Percentiles rank a stretch among this genome's conserved stretches.
Evolutionary conservation across 495 filamentous ascomycete genomes (phyloP).

Genomic region (Usnea hakonensis): DNA sequence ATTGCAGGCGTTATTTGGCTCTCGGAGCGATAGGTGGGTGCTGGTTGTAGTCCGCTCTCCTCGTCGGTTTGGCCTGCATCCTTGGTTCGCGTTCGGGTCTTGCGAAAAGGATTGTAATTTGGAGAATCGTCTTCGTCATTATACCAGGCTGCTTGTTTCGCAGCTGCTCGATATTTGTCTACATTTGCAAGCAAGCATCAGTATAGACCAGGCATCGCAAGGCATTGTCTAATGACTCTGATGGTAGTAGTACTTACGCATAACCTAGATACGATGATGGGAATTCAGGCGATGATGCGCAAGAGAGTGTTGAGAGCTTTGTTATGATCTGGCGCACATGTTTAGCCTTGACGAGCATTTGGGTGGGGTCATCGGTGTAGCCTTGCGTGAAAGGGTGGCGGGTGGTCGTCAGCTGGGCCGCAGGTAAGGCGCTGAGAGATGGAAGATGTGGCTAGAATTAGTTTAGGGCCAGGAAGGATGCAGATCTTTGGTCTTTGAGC

Average conservation of each 20-base stretch:
- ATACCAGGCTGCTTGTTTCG: slow-evolving; percentile 42
- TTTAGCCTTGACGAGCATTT: neutral
- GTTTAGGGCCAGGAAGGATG: neutral
- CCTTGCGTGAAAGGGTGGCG: no score
- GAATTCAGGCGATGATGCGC: slow-evolving; percentile 3
- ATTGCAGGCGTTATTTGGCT: slow-evolving; percentile 4
- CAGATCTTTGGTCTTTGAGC: neutral
- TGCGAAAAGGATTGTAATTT: slow-evolving; percentile 44
- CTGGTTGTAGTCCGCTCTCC: slow-evolving; percentile 8
- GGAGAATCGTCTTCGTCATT: slow-evolving; percentile 35
- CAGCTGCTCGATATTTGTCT: slow-evolving; percentile 42
- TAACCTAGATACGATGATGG: neutral
- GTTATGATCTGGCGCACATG: neutral
- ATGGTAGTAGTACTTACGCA: slow-evolving; percentile 20
- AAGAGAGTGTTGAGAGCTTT: neutral
- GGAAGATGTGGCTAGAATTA: neutral
- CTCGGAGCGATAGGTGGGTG: slow-evolving; percentile 17
- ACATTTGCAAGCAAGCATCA: slow-evolving; percentile 2
- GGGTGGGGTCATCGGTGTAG: no score
- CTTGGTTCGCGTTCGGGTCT: neutral
- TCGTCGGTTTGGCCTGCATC: slow-evolving; percentile 8
- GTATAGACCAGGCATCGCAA: neutral
- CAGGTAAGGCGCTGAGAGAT: neutral
- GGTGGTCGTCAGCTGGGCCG: neutral
- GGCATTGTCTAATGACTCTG: neutral